Evolutionary conservation across 2,329 filamentous ascomycete genomes (phyloP), one percentile per base, ranked within the genome.

Genomic region (Rhynchosporium secalis): DNA sequence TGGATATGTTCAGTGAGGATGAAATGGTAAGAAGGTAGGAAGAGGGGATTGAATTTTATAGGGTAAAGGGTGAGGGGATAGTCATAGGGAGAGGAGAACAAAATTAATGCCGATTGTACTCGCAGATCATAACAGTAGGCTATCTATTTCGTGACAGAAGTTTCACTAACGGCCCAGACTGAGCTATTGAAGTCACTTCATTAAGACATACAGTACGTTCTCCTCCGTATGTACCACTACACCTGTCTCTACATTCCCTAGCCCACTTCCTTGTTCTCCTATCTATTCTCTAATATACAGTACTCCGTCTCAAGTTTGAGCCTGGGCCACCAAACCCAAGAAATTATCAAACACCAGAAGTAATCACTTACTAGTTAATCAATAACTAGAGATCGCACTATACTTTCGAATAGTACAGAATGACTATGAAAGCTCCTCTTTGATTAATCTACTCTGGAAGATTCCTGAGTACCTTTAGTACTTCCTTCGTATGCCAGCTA

Each of bases 161-260:
- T 64, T 85, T 90, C 62, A 71, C 69, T 20, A 76, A 81, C 57
- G 79, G 85, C 1, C 87, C 87, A 0, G 81, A 86, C 65, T 91
- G 86, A 80, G 82, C 85, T 33, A 83, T 85, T 38, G 80, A 91
- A 73, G 79, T 89, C 20, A 20, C 20, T 20, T 20, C 20, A 20
- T 20, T 56, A 82, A 79, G 65, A 91, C 90, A 86, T 91, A 91
- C 73, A 89, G 85, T 49, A 86, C 80, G 5, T 87, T 81, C 60
- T 80, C 84, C 10, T 81, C 89, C 56, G 86, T 83, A 20, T 20
- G 1, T 20, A 20, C 20, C 20, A 1, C 20, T 20, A 20, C 1
- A 20, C 36, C 38, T 12, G 0, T 1, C 83, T 88, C 4, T 52
- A n/a, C 36, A n/a, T n/a, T 7, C 20, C 29, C 28, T 51, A 33